A percentile compares a stretch with the other conserved stretches of the same genome.
phyloP scores from a whole-genome alignment of 2,329 filamentous ascomycete genomes.

The Aspergillus oerlinghausenensis region DNA sequence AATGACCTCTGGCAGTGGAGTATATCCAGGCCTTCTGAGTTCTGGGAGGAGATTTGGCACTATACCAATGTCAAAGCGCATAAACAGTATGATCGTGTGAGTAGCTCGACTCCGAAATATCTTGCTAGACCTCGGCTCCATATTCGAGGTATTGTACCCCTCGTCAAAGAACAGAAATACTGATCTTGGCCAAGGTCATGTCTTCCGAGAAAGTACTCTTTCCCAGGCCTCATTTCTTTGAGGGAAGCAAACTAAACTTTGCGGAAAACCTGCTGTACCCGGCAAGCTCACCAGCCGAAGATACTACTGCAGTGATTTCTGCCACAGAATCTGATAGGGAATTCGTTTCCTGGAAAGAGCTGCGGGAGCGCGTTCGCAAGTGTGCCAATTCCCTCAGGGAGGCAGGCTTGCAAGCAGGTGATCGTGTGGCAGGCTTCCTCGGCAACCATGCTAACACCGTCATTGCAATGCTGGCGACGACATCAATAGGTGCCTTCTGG shows the following conservation, averaged over 20 bases:
- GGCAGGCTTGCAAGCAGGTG: conserved; percentile 58
- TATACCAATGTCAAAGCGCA: conserved; percentile 73
- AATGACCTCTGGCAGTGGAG: conserved; percentile 81
- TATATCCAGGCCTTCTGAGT: conserved; percentile 65
- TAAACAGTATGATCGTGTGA: conserved; percentile 46
- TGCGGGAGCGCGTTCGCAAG: conserved; percentile 70
- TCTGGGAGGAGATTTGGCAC: conserved; percentile 84
- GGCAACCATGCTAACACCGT: conserved; percentile 86
- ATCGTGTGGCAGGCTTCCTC: conserved; percentile 68
- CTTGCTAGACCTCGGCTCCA: background rate
- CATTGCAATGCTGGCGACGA: conserved; percentile 79
- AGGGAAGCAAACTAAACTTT: conserved; percentile 77
- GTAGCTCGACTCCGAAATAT: conserved; percentile 5
- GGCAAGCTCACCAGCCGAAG: conserved; percentile 50
- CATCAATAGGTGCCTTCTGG: conserved; percentile 83
- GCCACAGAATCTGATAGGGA: conserved; percentile 69
- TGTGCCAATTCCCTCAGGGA: conserved; percentile 68
- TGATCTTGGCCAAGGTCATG: conserved; percentile 58
- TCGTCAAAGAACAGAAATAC: background rate
- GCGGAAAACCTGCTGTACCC: conserved; percentile 92
- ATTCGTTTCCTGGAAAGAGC: conserved; percentile 68
- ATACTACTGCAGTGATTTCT: conserved; percentile 68
- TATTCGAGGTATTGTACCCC: too few relatives aligned
- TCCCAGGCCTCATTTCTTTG: conserved; percentile 81
- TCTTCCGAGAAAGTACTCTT: conserved; percentile 68